phyloP scores from a whole-genome alignment of 2,329 filamentous ascomycete genomes.

The Colletotrichum tropicale region DNA sequence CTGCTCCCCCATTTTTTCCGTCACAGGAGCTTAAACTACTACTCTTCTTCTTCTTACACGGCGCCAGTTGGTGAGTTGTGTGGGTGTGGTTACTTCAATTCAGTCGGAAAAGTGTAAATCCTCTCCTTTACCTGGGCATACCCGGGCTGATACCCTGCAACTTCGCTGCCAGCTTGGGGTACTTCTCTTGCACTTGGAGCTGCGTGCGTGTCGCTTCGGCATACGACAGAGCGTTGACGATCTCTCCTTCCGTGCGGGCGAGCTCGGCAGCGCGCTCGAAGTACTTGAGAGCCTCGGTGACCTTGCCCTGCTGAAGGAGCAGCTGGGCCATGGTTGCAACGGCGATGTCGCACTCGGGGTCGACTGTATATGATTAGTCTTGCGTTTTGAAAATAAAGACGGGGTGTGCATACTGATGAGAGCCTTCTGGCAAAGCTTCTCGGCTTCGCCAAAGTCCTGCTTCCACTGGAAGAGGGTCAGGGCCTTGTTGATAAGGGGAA shows the following conservation, averaged over 20 bases:
- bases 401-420: slow-evolving; percentile 78
- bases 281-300: slow-evolving; percentile 92
- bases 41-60: slow-evolving; percentile 20
- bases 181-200: slow-evolving; percentile 88
- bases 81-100: background rate
- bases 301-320: slow-evolving; percentile 96
- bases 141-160: slow-evolving; percentile 59
- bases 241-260: slow-evolving; percentile 91
- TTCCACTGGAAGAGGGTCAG: slow-evolving; percentile 98
- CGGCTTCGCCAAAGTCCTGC: slow-evolving; percentile 91
- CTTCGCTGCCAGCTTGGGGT: slow-evolving; percentile 78
- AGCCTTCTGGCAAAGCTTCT: slow-evolving; percentile 96
- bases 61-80: slow-evolving; percentile 1
- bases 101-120: background rate
- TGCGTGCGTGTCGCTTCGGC: slow-evolving; percentile 97
- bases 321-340: slow-evolving; percentile 99
- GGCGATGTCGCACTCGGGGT: slow-evolving; percentile 97
- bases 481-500: slow-evolving; percentile 98
- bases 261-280: slow-evolving; percentile 97
- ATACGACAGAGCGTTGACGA: slow-evolving; percentile 95
- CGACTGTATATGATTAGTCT: slow-evolving; percentile 66
- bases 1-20: background rate
- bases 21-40: slow-evolving; percentile 3
- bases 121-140: slow-evolving; percentile 19
- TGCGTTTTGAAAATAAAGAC: background rate